Conservation (phyloP, 2,329 filamentous ascomycete genomes). For the Didymella pomorum region DNA sequence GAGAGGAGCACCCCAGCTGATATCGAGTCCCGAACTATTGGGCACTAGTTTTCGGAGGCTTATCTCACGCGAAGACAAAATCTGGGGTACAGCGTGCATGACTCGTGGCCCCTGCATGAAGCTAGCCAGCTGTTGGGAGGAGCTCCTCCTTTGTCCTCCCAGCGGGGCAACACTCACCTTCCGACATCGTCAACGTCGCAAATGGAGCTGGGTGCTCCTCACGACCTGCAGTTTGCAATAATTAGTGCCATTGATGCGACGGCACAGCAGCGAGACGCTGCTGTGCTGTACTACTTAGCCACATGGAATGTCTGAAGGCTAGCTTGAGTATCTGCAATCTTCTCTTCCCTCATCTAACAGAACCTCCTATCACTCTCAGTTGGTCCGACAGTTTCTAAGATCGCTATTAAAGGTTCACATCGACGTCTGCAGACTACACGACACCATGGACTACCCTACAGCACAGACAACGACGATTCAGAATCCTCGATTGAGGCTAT, state of each 20-base stretch:
- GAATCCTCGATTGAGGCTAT: conserved; percentile 55
- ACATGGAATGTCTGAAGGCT: background rate
- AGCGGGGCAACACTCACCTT: conserved; percentile 4
- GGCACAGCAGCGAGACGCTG: background rate
- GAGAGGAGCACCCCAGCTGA: conserved; percentile 23
- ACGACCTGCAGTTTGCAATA: conserved; percentile 3
- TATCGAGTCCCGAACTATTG: conserved; percentile 11
- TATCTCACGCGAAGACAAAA: conserved; percentile 15
- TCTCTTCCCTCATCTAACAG: background rate
- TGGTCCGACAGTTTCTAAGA: background rate
- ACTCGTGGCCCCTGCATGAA: conserved; percentile 1
- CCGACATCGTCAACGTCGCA: conserved; percentile 6
- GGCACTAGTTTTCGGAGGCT: conserved; percentile 14
- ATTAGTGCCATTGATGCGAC: background rate
- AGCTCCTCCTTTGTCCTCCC: conserved; percentile 19
- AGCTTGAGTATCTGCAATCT: background rate
- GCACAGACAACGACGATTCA: conserved; percentile 30
- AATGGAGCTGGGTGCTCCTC: conserved; percentile 15
- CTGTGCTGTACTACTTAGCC: conserved; percentile 1
- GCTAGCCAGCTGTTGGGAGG: conserved; percentile 8
- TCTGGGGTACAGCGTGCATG: conserved; percentile 20
- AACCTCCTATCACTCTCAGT: background rate
- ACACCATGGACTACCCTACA: conserved; percentile 23
- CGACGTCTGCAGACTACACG: background rate
- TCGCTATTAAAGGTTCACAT: background rate